Evolutionary conservation across 371 early-diverging fungal genomes (phyloP), one percentile per base, ranked within the genome.

Genomic region (Mortierella sp.): DNA sequence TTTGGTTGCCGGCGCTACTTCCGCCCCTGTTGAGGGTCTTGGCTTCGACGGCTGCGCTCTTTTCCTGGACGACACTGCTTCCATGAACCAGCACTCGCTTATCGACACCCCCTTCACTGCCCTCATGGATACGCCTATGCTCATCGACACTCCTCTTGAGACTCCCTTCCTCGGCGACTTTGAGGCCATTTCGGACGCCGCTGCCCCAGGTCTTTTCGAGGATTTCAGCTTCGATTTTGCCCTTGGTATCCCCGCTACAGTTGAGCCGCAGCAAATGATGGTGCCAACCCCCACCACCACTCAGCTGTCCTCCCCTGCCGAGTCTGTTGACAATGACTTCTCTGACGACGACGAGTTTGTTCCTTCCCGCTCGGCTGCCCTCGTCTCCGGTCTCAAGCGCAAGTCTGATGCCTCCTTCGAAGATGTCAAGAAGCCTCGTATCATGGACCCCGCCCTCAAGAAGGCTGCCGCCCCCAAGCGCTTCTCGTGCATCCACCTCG

Each of bases 401-500:
- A 68, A 67, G 58, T 50, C 61, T 41, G 28, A 41, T 13, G 28
- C 41, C 29, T n/a, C 53, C 17, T 28, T 43, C 39, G 53, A 31
- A 14, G 34, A 45, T 8, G 19, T 29, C 48, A 65, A 65, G 50
- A 67, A 56, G 60, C 29, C 47, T 12, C 41, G 49, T 25, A n/a
- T n/a, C 25, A 19, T 16, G 1, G 25, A 27, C 17, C 40, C 21
- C 3, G 29, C 24, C 40, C 16, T 29, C 53, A 60, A 60, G 37
- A 74, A 63, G 65, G 17, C 60, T 14, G 3, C 64, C 3, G 57
- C 76, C 43, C 19, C 56, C 44, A 71, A 79, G 60, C 80, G 80
- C 51, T 85, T 81, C 63, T 65, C 81, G 13, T 86, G 86, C 59
- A 67, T 40, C 54, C 71, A 67, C 49, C 76, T 74, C 8, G 74